A percentile compares a stretch with the other conserved stretches of the same genome.
These are phyloP conservation scores for Melampsora americana DNA, from an alignment of 1,284 basidiomycete species.

Conservation along the genomic window DNA sequence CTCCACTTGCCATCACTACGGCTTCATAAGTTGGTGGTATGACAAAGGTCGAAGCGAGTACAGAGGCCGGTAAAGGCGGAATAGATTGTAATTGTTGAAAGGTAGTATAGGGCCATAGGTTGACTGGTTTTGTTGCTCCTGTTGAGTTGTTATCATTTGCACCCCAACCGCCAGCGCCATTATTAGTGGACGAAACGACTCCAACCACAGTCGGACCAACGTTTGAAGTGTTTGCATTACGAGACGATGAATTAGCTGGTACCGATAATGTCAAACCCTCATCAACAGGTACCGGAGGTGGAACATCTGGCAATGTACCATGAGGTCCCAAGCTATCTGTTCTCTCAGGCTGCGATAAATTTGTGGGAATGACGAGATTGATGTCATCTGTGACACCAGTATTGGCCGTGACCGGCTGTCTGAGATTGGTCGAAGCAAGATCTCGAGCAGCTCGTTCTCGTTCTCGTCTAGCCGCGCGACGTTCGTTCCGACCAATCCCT, in stretches of 20 bases:
- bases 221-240: slow-evolving; percentile 1
- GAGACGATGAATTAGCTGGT: slow-evolving; percentile 17
- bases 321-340: slow-evolving; percentile 8
- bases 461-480: slow-evolving; percentile 73
- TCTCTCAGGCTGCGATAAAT: not conserved
- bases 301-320: not conserved
- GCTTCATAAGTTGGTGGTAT: slow-evolving; percentile 82
- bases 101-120: slow-evolving; percentile 68
- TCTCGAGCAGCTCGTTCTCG: slow-evolving; percentile 65
- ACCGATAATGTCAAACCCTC: slow-evolving; percentile 34
- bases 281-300: slow-evolving; percentile 27
- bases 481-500: slow-evolving; percentile 75
- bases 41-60: slow-evolving; percentile 77
- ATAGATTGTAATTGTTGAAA: slow-evolving; percentile 80
- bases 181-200: not conserved
- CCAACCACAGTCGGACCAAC: slow-evolving; percentile 2
- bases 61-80: slow-evolving; percentile 75
- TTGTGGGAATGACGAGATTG: not conserved
- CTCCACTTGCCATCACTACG: slow-evolving; percentile 54
- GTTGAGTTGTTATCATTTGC: slow-evolving; percentile 1
- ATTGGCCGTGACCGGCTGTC: slow-evolving; percentile 10
- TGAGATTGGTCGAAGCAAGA: slow-evolving; percentile 48
- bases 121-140: slow-evolving; percentile 18
- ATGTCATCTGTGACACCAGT: slow-evolving; percentile 43
- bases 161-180: not conserved